Conservation (phyloP, 1,139 yeast genomes). For the Candida sp. region DNA sequence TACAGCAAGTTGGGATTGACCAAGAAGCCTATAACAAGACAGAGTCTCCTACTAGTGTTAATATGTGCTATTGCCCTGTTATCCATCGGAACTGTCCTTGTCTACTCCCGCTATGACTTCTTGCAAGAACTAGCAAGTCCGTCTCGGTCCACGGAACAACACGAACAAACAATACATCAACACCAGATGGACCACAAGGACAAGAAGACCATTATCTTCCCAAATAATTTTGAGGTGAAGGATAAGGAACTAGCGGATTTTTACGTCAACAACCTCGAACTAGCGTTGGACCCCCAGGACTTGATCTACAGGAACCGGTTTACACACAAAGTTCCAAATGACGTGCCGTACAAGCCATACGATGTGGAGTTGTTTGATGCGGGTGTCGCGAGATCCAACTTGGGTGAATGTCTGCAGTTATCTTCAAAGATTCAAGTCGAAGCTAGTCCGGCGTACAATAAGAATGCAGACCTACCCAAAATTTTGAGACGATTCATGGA, state of each 20-base stretch:
- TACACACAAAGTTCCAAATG: not conserved
- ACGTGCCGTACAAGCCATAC: not conserved
- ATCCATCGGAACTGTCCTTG: not conserved
- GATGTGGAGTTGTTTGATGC: constrained; percentile 1
- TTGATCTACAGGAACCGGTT: constrained; percentile 1
- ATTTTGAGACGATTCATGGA: constrained; percentile 15
- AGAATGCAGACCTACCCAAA: constrained; percentile 14
- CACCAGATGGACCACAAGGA: not conserved
- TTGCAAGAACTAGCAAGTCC: not conserved
- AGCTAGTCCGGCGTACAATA: constrained; percentile 1
- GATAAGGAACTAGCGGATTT: not conserved
- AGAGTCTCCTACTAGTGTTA: not conserved
- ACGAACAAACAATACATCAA: not conserved
- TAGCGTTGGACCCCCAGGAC: constrained; percentile 4
- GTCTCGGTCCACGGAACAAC: not conserved
- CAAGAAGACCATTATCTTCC: constrained; percentile 2
- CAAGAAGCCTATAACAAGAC: not conserved
- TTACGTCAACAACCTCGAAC: not conserved
- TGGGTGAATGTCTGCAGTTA: not conserved
- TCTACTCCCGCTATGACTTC: not conserved
- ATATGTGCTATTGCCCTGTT: not conserved
- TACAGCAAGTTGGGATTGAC: not conserved
- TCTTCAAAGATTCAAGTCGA: not conserved
- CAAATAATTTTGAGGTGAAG: not conserved
- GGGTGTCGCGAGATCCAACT: not conserved